Evolutionary conservation across 805 yeast genomes (phyloP).

Genomic region (Candida tibetensis): DNA sequence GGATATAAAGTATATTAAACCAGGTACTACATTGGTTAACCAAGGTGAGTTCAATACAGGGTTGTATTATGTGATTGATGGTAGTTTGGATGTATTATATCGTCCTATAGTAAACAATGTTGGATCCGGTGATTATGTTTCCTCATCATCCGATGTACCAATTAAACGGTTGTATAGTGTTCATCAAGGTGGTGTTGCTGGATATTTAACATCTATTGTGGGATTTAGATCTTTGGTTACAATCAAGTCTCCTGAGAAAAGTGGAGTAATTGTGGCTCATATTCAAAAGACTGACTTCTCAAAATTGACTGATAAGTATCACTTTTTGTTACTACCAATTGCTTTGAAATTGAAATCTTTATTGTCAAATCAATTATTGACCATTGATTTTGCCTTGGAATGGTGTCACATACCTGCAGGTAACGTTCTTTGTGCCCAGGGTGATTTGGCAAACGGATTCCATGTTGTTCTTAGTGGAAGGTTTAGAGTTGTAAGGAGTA

Average conservation of each 20-base stretch:
- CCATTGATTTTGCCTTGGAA: conserved; percentile 88
- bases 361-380: conserved; percentile 62
- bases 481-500: conserved; percentile 55
- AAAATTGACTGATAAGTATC: conserved; percentile 67
- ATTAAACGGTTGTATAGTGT: conserved; percentile 52
- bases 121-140: not conserved
- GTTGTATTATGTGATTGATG: conserved; percentile 75
- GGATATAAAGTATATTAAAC: conserved; percentile 50
- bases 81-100: conserved; percentile 57
- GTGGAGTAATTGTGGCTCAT: conserved; percentile 62
- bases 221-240: conserved; percentile 78
- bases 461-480: conserved; percentile 89
- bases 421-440: conserved; percentile 72
- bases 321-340: conserved; percentile 69
- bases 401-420: conserved; percentile 95
- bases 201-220: conserved; percentile 76
- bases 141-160: not conserved
- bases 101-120: conserved; percentile 31
- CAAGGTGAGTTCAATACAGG: conserved; percentile 73
- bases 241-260: conserved; percentile 57
- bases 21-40: conserved; percentile 57
- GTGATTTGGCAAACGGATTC: conserved; percentile 85
- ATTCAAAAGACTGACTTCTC: conserved; percentile 63
- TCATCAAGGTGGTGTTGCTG: conserved; percentile 78
- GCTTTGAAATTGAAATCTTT: conserved; percentile 71